Conservation (phyloP, 768 basidiomycete genomes). For the Pleurotus ostreatus region DNA sequence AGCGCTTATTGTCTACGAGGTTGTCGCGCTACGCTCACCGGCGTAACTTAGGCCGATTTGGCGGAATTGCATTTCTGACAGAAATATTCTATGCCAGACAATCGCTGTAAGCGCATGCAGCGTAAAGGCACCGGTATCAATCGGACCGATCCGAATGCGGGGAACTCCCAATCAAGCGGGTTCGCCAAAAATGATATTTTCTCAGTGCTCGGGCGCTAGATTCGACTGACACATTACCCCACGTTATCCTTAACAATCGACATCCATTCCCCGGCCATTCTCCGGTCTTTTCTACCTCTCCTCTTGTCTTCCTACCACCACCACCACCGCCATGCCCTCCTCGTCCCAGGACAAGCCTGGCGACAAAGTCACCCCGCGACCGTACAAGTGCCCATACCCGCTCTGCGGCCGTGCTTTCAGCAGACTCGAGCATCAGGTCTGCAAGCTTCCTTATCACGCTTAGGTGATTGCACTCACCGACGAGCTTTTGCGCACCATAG, state of each 20-base stretch:
- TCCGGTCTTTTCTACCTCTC: constrained; percentile 5
- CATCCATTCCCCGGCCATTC: constrained; percentile 9
- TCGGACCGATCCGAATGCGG: constrained; percentile 10
- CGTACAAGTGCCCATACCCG: constrained; percentile 94
- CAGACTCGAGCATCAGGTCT: constrained; percentile 91
- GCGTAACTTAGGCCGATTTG: constrained; percentile 6
- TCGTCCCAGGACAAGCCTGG: constrained; percentile 7
- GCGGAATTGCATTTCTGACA: background rate
- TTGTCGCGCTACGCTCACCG: background rate
- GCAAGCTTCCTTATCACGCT: constrained; percentile 10
- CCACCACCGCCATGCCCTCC: constrained; percentile 7
- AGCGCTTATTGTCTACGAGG: too few relatives aligned
- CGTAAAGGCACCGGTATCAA: constrained; percentile 5
- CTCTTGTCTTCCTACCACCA: constrained; percentile 11
- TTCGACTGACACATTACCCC: constrained; percentile 3
- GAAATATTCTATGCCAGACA: too few relatives aligned
- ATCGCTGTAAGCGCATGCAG: too few relatives aligned
- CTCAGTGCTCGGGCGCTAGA: background rate
- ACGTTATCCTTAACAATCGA: constrained; percentile 4
- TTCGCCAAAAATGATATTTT: constrained; percentile 7
- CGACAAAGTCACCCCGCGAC: constrained; percentile 46
- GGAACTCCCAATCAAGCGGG: background rate
- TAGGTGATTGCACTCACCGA: constrained; percentile 6
- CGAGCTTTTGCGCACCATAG: constrained; percentile 34
- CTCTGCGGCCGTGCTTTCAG: constrained; percentile 95